A percentile compares a stretch with the other conserved stretches of the same genome.
phyloP scores from a whole-genome alignment of 352 stramenopile genomes.

The Pythium oligandrum region DNA sequence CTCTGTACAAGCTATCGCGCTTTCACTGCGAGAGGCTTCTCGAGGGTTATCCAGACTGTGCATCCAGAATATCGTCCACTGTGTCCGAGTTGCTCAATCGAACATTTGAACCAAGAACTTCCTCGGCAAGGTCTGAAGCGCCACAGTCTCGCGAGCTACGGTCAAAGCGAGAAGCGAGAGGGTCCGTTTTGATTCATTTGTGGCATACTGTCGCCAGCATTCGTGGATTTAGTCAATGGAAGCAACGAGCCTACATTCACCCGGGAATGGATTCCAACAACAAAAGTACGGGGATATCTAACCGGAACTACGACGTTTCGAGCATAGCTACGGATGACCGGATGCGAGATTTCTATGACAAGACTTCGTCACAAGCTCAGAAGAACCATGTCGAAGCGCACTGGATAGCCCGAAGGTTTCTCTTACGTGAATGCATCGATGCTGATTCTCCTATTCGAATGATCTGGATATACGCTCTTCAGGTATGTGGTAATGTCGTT shows the following conservation, averaged over 20 bases:
- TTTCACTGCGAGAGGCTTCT: slow-evolving; percentile 57
- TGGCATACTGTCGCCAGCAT: too few species aligned
- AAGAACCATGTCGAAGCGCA: too few species aligned
- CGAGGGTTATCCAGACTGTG: slow-evolving; percentile 44
- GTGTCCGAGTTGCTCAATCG: slow-evolving; percentile 16
- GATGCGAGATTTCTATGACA: slow-evolving; percentile 19
- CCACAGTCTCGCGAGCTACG: too few species aligned
- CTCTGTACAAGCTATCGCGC: slow-evolving; percentile 62
- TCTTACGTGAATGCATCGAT: slow-evolving; percentile 28
- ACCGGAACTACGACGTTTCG: too few species aligned
- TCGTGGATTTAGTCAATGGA: too few species aligned
- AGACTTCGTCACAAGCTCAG: neutral
- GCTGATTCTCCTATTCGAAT: slow-evolving; percentile 31
- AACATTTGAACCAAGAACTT: neutral
- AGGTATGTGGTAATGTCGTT: slow-evolving; percentile 6
- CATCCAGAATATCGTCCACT: slow-evolving; percentile 21
- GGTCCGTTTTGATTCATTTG: too few species aligned
- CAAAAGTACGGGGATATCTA: too few species aligned
- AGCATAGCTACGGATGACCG: neutral
- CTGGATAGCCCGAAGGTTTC: too few species aligned
- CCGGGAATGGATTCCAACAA: too few species aligned
- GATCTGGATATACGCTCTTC: slow-evolving; percentile 39
- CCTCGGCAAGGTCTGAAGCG: too few species aligned
- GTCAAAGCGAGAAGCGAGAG: too few species aligned
- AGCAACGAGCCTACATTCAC: too few species aligned